Base-by-base conservation (phyloP, 78 protist species). In the Chrysochromulina parva region DNA sequence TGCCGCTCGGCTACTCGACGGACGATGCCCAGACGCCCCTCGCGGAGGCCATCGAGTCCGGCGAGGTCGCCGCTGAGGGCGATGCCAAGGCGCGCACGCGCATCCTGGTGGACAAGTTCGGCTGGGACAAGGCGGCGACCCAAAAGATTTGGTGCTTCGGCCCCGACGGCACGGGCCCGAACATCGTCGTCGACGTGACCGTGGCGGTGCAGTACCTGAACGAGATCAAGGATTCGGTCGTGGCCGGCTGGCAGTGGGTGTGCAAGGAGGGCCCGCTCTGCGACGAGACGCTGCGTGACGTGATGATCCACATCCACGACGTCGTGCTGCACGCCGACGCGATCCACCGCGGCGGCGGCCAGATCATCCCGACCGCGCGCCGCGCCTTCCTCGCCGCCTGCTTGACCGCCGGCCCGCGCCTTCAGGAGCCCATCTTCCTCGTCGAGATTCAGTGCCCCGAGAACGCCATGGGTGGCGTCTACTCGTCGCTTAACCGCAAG, bases 311-410 rank as follows among this genome's bases (percentile, higher is more conserved):
- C 95, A 6, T 99, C 66, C 54, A 48, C 73, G 99, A 98, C 81
- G 99, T 96, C 59, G 94, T 95, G 57, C 96, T 99, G 69, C 99
- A 98, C 96, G 96, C 99, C 57, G 99, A 99, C 90, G 97, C 99
- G 88, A 97, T 98, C 93, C 99, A 98, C 96, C 95, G 99, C 54
- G 99, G 99, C 62, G 76, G 65, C 5, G 76, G 81, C 20, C 66
- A 66, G 85, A 92, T 97, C 94, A 93, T 96, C 87, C 99, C 99
- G 67, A 93, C 98, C 67, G 92, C 96, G 28, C 97, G 99, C 87
- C 97, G 98, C 58, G 94, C 74, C 57, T 48, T 95, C 84, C 97
- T 94, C 94, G 99, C 98, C 71, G 67, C 93, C 86, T 90, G 69
- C 73, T 86, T 98, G 50, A 90, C 98, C 57, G 97, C 98, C 54